Percentiles rank a stretch among this genome's conserved stretches.
These are phyloP conservation scores for Aspergillus leporis DNA, from an alignment of 495 filamentous ascomycete genomes.

Conservation along the genomic window DNA sequence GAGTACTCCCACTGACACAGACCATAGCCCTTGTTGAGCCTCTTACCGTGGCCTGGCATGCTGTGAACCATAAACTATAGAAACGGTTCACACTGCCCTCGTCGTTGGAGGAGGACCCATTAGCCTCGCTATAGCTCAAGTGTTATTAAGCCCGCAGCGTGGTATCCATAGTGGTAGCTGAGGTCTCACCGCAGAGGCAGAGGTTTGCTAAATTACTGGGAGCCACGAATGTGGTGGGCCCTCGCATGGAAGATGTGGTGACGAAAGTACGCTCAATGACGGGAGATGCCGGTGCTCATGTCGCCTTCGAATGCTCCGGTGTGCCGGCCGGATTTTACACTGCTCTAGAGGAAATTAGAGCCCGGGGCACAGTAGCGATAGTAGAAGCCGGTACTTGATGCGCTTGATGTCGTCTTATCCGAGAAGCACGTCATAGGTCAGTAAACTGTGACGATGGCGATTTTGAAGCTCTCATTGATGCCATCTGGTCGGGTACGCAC, in stretches of 20 bases:
- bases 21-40: constrained; percentile 56
- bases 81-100: constrained; percentile 45
- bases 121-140: constrained; percentile 57
- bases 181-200: neutral
- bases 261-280: neutral
- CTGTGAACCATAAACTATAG: constrained; percentile 51
- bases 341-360: neutral
- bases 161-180: constrained; percentile 51
- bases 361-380: constrained; percentile 15
- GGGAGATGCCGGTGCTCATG: neutral
- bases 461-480: constrained; percentile 57
- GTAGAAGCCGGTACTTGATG: constrained; percentile 28
- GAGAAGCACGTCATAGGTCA: constrained; percentile 30
- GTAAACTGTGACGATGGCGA: constrained; percentile 48
- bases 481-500: constrained; percentile 46
- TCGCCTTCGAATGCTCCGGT: constrained; percentile 5
- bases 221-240: constrained; percentile 2
- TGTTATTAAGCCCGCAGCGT: constrained; percentile 50
- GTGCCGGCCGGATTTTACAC: neutral
- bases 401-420: constrained; percentile 22
- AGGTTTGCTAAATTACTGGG: neutral
- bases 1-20: neutral
- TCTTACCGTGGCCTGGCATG: constrained; percentile 63
- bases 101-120: constrained; percentile 62
- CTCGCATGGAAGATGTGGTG: neutral